A percentile compares a stretch with the other conserved stretches of the same genome.
Conservation (phyloP, 1,284 basidiomycete species). For the Leccinum huronense region DNA sequence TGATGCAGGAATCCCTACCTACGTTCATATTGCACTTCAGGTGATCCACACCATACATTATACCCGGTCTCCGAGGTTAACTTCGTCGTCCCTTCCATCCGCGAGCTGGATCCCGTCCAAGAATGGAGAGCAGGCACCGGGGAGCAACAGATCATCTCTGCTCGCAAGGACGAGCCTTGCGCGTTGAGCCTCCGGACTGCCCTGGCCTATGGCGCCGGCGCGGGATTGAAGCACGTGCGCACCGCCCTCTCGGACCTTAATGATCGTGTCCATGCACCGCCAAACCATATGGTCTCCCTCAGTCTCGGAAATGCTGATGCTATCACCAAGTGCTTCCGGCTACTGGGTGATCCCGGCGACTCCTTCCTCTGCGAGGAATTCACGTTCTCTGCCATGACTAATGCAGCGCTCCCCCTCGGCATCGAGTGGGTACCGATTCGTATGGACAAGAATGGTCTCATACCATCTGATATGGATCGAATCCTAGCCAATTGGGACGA, state of each 20-base stretch:
- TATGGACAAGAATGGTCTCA: constrained; percentile 55
- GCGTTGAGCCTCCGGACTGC: constrained; percentile 32
- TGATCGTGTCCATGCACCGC: constrained; percentile 34
- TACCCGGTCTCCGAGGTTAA: constrained; percentile 34
- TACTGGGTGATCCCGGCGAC: constrained; percentile 52
- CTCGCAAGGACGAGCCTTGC: constrained; percentile 31
- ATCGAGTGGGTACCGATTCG: constrained; percentile 46
- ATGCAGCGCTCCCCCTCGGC: constrained; percentile 41
- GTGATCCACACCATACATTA: constrained; percentile 32
- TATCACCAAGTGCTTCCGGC: constrained; percentile 39
- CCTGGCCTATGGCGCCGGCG: constrained; percentile 32
- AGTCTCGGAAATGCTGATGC: constrained; percentile 39
- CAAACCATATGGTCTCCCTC: constrained; percentile 32
- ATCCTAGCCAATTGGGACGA: constrained; percentile 51
- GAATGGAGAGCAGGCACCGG: constrained; percentile 29
- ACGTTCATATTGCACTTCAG: constrained; percentile 11
- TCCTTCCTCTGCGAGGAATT: constrained; percentile 53
- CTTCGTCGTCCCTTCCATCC: constrained; percentile 33
- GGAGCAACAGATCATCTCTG: constrained; percentile 30
- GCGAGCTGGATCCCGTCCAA: constrained; percentile 30
- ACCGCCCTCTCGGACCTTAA: constrained; percentile 33
- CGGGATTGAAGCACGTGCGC: constrained; percentile 31
- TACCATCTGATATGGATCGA: constrained; percentile 49
- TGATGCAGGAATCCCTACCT: constrained; percentile 2
- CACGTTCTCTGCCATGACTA: constrained; percentile 45